These are phyloP conservation scores for Eucalyptus globulus DNA, from an alignment of 345 rosid genomes.

Conservation along the genomic window DNA sequence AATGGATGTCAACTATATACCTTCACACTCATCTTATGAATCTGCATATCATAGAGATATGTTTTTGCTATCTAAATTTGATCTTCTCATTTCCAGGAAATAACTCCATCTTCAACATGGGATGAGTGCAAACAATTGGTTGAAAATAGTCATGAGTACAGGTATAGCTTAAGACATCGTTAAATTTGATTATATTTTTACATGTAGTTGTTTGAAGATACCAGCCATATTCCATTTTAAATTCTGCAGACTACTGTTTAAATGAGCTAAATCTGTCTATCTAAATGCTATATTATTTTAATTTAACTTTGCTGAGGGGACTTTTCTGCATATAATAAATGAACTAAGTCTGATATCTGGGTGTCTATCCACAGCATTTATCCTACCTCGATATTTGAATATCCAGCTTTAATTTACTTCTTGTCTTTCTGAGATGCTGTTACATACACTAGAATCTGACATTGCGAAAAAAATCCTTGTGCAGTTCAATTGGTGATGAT, in stretches of 20 bases:
- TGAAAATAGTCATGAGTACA: constrained; percentile 67
- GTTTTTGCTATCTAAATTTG: background rate
- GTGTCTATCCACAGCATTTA: background rate
- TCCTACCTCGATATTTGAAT: background rate
- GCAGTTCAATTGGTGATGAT: constrained; percentile 70
- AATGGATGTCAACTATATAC: background rate
- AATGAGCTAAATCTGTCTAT: background rate
- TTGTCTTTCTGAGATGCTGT: background rate
- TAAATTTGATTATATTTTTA: background rate
- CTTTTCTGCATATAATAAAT: background rate
- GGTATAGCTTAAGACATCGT: constrained; percentile 22
- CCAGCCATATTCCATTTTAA: background rate
- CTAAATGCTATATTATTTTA: background rate
- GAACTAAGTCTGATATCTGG: background rate
- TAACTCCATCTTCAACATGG: constrained; percentile 75
- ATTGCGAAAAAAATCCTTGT: background rate
- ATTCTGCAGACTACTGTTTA: background rate
- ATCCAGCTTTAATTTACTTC: background rate
- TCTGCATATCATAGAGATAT: background rate
- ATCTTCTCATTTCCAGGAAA: constrained; percentile 37
- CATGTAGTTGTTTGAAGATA: background rate
- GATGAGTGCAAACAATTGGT: constrained; percentile 56
- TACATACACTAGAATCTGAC: background rate
- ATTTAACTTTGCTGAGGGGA: background rate
- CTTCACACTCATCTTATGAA: background rate